Base-by-base conservation (phyloP, 1,284 basidiomycete species). In the Bjerkandera adusta region DNA sequence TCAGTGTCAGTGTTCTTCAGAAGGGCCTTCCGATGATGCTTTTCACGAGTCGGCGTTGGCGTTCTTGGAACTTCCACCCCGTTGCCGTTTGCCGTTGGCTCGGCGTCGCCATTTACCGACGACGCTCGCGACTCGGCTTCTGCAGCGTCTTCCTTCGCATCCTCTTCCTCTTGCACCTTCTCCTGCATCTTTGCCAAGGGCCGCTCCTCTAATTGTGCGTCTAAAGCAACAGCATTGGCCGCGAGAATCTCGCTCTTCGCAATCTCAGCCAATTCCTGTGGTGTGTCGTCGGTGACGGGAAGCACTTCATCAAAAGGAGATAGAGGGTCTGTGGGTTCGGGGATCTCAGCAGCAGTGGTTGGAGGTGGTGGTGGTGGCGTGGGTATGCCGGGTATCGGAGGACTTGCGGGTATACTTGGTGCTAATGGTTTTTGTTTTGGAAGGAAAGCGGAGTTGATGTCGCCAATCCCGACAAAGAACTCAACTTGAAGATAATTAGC, bases 391-490 rank as follows among this genome's bases (percentile, higher is more conserved):
- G 41, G 33, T 22, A 15, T 46, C 26, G 66, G 55, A 6, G 68
- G 53, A 12, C 56, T 53, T 27, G 63, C 60, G 35, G 61, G 57
- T 20, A 65, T 53, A 34, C 58, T 29, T 47, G 72, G 62, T 34
- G 75, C 65, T 18, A 84, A 57, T 4, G 82, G 71, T 50, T 82
- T 77, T 25, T 81, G 57, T 63, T 90, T 90, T 7, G 92, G 92
- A 5, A 98, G 73, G 65, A 97, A 96, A 0, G 90, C 79, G 3
- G 92, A 91, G 65, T 99, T 99, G 66, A 99, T 98, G 67, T 99
- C 96, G 40, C 96, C 96, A 55, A 97, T 97, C n/a, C 96, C 95
- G 49, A 97, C 79, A 62, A 97, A 99, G 68, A 99, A 99, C 61
- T 98, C 94, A 62, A 94, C 92, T 96, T 59, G 22, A 48, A 7